Percentiles rank a stretch among this genome's conserved stretches.
Evolutionary conservation across 192 early-diverging fungal genomes (phyloP).

Genomic region (Mortierella alpina): DNA sequence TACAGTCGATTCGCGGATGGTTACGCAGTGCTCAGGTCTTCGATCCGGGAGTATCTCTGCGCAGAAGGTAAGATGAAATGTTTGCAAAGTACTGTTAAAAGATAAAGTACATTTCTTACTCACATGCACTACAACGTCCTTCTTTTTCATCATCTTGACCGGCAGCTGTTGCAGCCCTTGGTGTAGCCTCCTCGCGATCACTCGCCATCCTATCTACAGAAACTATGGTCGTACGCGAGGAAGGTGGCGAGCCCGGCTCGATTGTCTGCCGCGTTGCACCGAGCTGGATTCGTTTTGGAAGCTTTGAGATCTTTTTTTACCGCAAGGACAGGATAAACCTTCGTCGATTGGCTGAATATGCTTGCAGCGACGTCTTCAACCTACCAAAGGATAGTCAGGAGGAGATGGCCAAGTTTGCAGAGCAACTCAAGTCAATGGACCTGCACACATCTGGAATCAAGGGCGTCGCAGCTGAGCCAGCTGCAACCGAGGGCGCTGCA

Average conservation of each 20-base stretch:
- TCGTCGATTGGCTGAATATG: conserved; percentile 78
- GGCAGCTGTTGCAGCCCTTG: conserved; percentile 71
- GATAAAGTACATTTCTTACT: background rate
- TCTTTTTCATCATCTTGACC: background rate
- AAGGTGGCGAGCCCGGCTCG: conserved; percentile 76
- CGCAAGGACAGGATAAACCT: conserved; percentile 69
- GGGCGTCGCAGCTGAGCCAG: background rate
- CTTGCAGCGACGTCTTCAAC: conserved; percentile 65
- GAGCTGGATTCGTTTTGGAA: conserved; percentile 90
- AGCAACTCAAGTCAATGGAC: background rate
- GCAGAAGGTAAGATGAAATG: conserved; percentile 64
- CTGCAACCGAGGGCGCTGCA: conserved; percentile 1
- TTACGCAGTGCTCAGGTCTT: conserved; percentile 87
- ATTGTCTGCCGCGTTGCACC: conserved; percentile 79
- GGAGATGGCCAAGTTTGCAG: conserved; percentile 23
- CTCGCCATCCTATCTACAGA: conserved; percentile 74
- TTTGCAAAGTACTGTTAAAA: conserved; percentile 30
- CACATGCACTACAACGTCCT: background rate
- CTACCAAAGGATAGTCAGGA: conserved; percentile 42
- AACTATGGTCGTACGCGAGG: conserved; percentile 72
- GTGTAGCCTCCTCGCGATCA: conserved; percentile 82
- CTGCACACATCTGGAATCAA: background rate
- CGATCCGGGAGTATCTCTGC: conserved; percentile 85
- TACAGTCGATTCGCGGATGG: conserved; percentile 92
- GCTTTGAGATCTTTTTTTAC: conserved; percentile 84